Evolutionary conservation across 768 basidiomycete species (phyloP).

Genomic region (Hirschioporus abietinus): DNA sequence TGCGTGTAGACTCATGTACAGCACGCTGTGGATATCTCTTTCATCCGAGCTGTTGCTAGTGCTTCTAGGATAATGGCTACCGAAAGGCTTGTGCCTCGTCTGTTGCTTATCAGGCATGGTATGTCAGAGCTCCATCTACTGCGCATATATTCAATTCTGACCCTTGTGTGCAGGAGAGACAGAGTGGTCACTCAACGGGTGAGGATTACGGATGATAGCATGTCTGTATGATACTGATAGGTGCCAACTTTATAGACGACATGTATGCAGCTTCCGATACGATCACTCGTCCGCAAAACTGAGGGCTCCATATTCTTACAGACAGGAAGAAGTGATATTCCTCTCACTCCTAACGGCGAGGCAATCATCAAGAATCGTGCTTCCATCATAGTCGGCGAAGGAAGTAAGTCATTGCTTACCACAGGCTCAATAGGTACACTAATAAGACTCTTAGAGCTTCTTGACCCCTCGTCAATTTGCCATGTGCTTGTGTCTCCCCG

Average conservation of each 20-base stretch:
- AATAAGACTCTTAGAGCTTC: constrained; percentile 41
- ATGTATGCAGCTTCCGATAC: constrained; percentile 35
- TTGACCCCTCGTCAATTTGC: constrained; percentile 76
- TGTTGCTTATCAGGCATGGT: constrained; percentile 80
- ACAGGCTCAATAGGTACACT: constrained; percentile 4
- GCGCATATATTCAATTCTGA: not conserved
- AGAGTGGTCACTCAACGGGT: constrained; percentile 90
- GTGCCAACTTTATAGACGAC: constrained; percentile 39
- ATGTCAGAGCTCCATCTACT: constrained; percentile 5
- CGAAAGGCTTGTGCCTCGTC: constrained; percentile 53
- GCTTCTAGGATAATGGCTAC: not conserved
- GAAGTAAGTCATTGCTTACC: constrained; percentile 46
- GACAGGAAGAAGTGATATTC: constrained; percentile 88
- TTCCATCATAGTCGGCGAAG: constrained; percentile 63
- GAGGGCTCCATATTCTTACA: constrained; percentile 24
- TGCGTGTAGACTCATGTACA: too few relatives aligned
- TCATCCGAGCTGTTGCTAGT: not conserved
- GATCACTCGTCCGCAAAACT: not conserved
- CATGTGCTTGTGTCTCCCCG: constrained; percentile 84
- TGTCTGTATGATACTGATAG: constrained; percentile 11
- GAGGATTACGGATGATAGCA: constrained; percentile 20
- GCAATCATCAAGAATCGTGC: constrained; percentile 63
- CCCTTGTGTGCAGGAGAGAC: constrained; percentile 62
- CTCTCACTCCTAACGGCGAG: constrained; percentile 74
- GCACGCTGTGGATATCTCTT: not conserved